Conservation (phyloP, 2,329 filamentous ascomycete genomes). For the Penicillium nordicum region DNA sequence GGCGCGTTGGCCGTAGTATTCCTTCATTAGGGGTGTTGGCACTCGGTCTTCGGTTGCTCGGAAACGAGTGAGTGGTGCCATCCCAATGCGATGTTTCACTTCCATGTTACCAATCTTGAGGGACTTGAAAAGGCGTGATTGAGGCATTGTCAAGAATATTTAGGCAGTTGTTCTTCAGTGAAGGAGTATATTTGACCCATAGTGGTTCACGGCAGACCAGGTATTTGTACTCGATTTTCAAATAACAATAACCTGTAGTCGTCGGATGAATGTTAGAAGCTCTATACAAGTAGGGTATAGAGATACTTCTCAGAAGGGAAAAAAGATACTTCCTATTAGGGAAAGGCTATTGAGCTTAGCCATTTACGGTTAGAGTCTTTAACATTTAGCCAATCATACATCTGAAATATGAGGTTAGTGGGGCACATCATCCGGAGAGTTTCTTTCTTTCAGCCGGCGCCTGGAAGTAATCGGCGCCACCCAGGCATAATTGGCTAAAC, state of each 20-base stretch:
- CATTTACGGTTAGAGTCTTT: not conserved
- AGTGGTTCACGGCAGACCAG: no score
- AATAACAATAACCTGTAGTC: not conserved
- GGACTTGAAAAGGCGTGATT: not conserved
- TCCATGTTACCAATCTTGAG: not conserved
- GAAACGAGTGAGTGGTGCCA: conserved; percentile 50
- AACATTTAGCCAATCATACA: not conserved
- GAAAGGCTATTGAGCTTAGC: not conserved
- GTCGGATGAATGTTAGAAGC: not conserved
- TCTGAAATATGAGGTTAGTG: not conserved
- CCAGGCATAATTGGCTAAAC: not conserved
- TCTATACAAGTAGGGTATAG: not conserved
- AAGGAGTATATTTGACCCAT: not conserved
- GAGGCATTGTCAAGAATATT: not conserved
- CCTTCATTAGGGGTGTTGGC: conserved; percentile 38
- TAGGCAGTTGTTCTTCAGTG: not conserved
- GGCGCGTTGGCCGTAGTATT: conserved; percentile 55
- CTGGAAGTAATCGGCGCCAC: not conserved
- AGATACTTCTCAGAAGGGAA: not conserved
- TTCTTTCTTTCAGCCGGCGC: not conserved
- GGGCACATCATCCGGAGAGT: not conserved
- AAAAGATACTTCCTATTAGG: not conserved
- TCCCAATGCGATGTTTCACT: conserved; percentile 45
- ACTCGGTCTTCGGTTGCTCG: conserved; percentile 49
- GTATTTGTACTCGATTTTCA: not conserved